These are phyloP conservation scores for Lodderomyces jiufengensis DNA, from an alignment of 1,139 yeast species.

Conservation along the genomic window DNA sequence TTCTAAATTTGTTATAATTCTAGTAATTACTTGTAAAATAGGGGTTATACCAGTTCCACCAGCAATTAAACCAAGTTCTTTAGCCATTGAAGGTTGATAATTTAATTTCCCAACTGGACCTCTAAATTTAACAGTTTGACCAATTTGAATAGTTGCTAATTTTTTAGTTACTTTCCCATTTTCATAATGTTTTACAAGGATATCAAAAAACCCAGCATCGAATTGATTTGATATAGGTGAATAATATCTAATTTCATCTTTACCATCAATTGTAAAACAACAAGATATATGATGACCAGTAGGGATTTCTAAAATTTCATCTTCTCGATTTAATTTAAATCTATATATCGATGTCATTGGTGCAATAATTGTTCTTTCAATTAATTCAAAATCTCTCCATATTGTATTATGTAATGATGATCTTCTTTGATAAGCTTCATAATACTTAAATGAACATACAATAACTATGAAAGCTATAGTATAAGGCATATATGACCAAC, in stretches of 20 bases:
- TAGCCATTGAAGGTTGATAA: slow-evolving; percentile 57
- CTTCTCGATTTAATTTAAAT: slow-evolving; percentile 57
- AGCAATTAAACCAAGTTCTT: slow-evolving; percentile 66
- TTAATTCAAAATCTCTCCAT: slow-evolving; percentile 65
- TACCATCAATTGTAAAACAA: slow-evolving; percentile 51
- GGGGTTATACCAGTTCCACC: slow-evolving; percentile 86
- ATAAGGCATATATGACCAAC: slow-evolving; percentile 49
- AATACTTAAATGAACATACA: slow-evolving; percentile 44
- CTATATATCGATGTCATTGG: slow-evolving; percentile 71
- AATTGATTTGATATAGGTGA: slow-evolving; percentile 70
- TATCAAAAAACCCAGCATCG: slow-evolving; percentile 71
- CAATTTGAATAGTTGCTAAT: slow-evolving; percentile 60
- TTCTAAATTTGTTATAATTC: slow-evolving; percentile 62
- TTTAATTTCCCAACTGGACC: slow-evolving; percentile 77
- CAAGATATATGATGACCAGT: slow-evolving; percentile 76
- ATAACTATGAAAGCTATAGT: slow-evolving; percentile 44
- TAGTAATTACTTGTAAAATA: slow-evolving; percentile 62
- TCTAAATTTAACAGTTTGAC: slow-evolving; percentile 64
- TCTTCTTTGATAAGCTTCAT: slow-evolving; percentile 47
- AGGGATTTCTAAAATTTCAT: slow-evolving; percentile 62
- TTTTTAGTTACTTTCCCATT: slow-evolving; percentile 64
- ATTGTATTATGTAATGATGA: slow-evolving; percentile 45
- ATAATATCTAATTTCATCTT: slow-evolving; percentile 64
- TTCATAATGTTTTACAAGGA: slow-evolving; percentile 68
- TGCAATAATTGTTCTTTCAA: slow-evolving; percentile 67